These are phyloP conservation scores for Lagenaria siceraria DNA, from an alignment of 306 rosid genomes.

Conservation along the genomic window DNA sequence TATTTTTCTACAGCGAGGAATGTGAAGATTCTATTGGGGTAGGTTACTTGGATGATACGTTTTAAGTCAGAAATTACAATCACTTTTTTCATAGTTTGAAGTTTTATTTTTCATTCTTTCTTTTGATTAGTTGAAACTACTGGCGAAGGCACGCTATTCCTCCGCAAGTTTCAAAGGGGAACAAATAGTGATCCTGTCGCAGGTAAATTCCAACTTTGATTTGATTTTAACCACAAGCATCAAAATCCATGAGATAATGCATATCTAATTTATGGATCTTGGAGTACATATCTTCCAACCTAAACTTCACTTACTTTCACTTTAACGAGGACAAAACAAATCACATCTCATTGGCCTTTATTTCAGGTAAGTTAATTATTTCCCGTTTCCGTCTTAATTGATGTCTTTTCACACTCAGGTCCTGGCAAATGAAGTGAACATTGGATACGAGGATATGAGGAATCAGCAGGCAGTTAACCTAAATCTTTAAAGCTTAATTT, in stretches of 20 bases:
- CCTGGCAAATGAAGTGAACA: constrained; percentile 77
- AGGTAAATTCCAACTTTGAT: constrained; percentile 43
- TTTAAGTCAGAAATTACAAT: background rate
- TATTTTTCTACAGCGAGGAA: constrained; percentile 58
- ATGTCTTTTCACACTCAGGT: constrained; percentile 26
- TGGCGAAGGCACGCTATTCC: constrained; percentile 89
- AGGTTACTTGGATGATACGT: constrained; percentile 19
- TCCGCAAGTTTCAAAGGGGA: constrained; percentile 79
- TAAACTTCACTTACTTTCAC: background rate
- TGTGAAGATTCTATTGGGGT: constrained; percentile 87
- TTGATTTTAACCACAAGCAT: constrained; percentile 4
- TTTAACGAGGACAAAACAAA: background rate
- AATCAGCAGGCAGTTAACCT: constrained; percentile 79
- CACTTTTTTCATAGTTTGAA: background rate
- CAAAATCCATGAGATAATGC: background rate
- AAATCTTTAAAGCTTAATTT: background rate
- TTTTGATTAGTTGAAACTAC: constrained; percentile 52
- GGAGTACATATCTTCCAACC: background rate
- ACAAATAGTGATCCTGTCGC: constrained; percentile 86
- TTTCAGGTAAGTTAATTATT: background rate
- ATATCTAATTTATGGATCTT: background rate
- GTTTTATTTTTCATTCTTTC: constrained; percentile 4
- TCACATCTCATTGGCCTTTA: background rate
- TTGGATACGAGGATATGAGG: constrained; percentile 92
- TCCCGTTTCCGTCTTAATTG: background rate